A percentile compares a stretch with the other conserved stretches of the same genome.
phyloP scores from a whole-genome alignment of 2,329 filamentous ascomycete species.

The Aspergillus hiratsukae region DNA sequence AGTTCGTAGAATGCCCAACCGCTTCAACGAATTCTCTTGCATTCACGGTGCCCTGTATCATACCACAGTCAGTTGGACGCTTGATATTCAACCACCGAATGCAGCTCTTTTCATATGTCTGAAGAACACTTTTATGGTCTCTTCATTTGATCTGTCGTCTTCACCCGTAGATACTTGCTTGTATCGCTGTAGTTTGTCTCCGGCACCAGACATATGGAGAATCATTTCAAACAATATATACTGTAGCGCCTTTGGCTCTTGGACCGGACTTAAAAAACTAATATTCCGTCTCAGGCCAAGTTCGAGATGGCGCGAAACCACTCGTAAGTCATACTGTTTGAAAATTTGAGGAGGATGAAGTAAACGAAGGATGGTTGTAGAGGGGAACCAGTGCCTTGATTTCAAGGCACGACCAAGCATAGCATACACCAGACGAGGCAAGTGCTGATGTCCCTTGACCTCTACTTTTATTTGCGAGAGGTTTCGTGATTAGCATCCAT shows the following conservation, averaged over 20 bases:
- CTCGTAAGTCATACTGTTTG: background rate
- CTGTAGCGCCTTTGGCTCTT: no score
- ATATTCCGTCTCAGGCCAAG: background rate
- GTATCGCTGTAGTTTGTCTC: no score
- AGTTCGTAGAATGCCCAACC: background rate
- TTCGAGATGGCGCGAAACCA: background rate
- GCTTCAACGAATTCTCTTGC: background rate
- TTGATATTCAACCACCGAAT: no score
- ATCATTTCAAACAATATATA: no score
- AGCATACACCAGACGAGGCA: background rate
- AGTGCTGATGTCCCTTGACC: background rate
- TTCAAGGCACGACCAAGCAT: background rate
- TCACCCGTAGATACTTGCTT: no score
- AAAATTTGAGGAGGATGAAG: background rate
- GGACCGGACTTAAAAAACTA: no score
- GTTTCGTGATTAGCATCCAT: background rate
- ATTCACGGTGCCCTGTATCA: no score
- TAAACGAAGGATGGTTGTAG: background rate
- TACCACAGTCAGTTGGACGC: no score
- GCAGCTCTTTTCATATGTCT: no score
- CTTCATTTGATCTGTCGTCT: no score
- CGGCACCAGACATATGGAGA: no score
- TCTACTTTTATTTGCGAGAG: background rate
- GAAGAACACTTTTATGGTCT: no score
- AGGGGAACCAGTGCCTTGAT: background rate